These are phyloP conservation scores for Alternaria sp. DNA, from an alignment of 2,329 filamentous ascomycete genomes.

Conservation along the genomic window DNA sequence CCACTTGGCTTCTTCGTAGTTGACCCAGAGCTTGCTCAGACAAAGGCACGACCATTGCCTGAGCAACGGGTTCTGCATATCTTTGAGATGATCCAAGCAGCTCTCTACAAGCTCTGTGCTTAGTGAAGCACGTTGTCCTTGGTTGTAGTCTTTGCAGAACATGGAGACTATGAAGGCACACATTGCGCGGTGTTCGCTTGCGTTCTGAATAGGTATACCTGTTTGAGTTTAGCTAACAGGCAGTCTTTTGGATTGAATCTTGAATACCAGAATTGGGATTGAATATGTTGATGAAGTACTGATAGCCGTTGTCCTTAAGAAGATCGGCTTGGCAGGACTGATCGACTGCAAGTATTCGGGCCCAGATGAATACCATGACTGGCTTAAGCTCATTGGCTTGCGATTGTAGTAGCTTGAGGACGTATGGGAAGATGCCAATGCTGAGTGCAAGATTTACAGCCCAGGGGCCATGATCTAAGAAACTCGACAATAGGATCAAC, in stretches of 20 bases:
- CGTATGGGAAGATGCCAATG: constrained; percentile 98
- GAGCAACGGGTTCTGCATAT: constrained; percentile 85
- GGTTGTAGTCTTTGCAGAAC: constrained; percentile 93
- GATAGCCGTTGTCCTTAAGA: constrained; percentile 95
- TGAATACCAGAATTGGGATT: constrained; percentile 71
- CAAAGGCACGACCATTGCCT: constrained; percentile 96
- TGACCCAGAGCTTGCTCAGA: constrained; percentile 91
- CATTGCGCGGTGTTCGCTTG: constrained; percentile 96
- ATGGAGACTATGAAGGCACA: constrained; percentile 97
- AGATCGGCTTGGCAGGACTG: constrained; percentile 91
- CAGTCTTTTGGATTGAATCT: background rate
- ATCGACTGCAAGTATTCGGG: constrained; percentile 91
- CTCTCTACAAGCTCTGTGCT: constrained; percentile 89
- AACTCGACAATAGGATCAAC: constrained; percentile 88
- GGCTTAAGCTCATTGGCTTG: constrained; percentile 94
- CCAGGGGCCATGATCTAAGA: constrained; percentile 95
- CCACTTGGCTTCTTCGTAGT: constrained; percentile 93
- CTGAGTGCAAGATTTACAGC: constrained; percentile 97
- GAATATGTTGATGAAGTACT: constrained; percentile 93
- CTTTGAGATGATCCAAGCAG: constrained; percentile 81
- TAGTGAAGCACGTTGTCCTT: constrained; percentile 90
- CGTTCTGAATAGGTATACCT: constrained; percentile 81
- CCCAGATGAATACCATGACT: constrained; percentile 99
- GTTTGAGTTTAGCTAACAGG: constrained; percentile 15
- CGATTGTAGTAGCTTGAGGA: constrained; percentile 95